Evolutionary conservation across 2,329 filamentous ascomycete genomes (phyloP), one percentile per base, ranked within the genome.

Genomic region (Colletotrichum echinochloae): DNA sequence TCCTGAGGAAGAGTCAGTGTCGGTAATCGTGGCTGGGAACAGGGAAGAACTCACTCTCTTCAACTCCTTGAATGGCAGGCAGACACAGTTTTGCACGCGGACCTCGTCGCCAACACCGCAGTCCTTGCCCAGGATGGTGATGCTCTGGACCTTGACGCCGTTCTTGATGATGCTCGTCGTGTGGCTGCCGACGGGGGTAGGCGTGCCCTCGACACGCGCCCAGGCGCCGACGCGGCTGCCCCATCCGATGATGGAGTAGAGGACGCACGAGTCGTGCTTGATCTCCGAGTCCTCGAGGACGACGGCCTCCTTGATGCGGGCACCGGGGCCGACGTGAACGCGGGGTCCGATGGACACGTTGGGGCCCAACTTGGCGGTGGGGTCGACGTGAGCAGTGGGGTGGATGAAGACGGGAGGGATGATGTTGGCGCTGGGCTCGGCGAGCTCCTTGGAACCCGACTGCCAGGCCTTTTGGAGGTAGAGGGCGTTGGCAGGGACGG

Each of bases 241-340:
- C 96, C 96, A 98, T 68, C 96, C 96, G 76, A 99, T 94, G 77
- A 99, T 98, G 5, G 94, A 92, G 86, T 98, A 97, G 76, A 98
- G 86, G 55, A 99, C 90, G 78, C 95, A 98, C 16, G 96, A 94
- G 79, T 98, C 96, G 81, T 98, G 96, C 86, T 95, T 97, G 83
- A 99, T 93, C 83, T 98, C 95, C 0, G 91, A 90, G 79, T 98
- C 95, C 82, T 98, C 96, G 28, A 98, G 89, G 8, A 99, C 94
- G 76, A 99, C 96, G 4, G 94, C 91, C 82, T 99, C 96, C 88
- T 98, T 98, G 82, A 98, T 88, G 79, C 96, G 93, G 28, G 90
- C 95, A 76, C 96, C 96, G 14, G 95, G 90, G 49, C 95, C 95
- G 73, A 99, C 88, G 28, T 90, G 85, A 23, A 88, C 96, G 74